A percentile compares a stretch with the other conserved stretches of the same genome.
Evolutionary conservation across 768 basidiomycete genomes (phyloP).

Genomic region (Phanerodontia chrysosporium): DNA sequence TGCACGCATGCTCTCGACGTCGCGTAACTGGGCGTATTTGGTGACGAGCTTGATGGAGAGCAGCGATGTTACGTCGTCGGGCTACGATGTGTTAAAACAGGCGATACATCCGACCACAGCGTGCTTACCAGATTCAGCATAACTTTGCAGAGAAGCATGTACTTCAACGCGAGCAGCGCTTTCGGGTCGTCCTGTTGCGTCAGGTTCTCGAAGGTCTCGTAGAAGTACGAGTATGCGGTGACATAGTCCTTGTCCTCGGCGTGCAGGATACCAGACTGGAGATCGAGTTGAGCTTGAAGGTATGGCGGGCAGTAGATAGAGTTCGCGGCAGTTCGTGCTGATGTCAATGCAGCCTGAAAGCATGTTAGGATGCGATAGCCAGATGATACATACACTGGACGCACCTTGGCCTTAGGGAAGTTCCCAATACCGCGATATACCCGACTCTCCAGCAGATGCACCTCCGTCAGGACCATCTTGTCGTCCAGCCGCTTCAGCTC

Average conservation of each 20-base stretch:
- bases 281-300: constrained; percentile 56
- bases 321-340: constrained; percentile 90
- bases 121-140: constrained; percentile 86
- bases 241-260: constrained; percentile 98
- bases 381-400: constrained; percentile 12
- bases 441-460: constrained; percentile 88
- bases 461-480: constrained; percentile 96
- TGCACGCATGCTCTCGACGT: constrained; percentile 94
- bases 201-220: constrained; percentile 92
- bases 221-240: constrained; percentile 96
- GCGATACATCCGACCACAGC: background rate
- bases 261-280: constrained; percentile 79
- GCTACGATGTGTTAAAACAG: constrained; percentile 39
- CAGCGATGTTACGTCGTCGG: constrained; percentile 89
- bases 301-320: constrained; percentile 88
- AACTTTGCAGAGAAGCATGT: constrained; percentile 97
- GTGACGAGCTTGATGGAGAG: constrained; percentile 82
- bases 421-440: constrained; percentile 90
- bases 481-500: constrained; percentile 94
- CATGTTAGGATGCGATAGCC: background rate
- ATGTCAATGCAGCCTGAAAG: constrained; percentile 75
- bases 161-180: constrained; percentile 87
- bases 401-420: constrained; percentile 83
- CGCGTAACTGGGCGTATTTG: constrained; percentile 82
- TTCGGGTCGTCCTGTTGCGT: constrained; percentile 60